Conservation (phyloP, 75 land plant species). For the Selaginella tamariscina region DNA sequence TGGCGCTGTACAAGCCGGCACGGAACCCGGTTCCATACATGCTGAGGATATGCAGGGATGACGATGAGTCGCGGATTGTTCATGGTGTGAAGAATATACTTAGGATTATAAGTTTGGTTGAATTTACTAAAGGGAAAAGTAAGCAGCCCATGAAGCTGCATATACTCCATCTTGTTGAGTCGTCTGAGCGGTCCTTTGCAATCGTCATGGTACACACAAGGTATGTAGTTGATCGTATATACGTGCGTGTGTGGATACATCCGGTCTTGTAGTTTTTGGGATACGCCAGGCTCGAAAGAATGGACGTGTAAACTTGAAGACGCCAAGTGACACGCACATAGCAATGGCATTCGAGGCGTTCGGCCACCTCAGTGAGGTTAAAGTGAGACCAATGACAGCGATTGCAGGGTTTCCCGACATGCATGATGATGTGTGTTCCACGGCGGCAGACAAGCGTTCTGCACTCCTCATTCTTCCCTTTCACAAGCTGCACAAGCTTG, state of each 20-base stretch:
- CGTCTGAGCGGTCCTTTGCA: conserved; percentile 64
- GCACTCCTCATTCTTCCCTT: conserved; percentile 55
- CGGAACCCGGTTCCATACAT: conserved; percentile 43
- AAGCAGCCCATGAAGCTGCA: conserved; percentile 39
- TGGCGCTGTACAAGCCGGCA: conserved; percentile 65
- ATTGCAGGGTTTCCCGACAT: conserved; percentile 52
- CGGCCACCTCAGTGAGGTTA: conserved; percentile 37
- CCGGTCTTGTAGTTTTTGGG: too few species aligned
- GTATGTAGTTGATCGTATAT: conserved; percentile 22
- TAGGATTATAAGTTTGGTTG: conserved; percentile 54
- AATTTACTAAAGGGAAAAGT: conserved; percentile 36
- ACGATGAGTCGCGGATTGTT: conserved; percentile 39
- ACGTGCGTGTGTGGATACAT: too few species aligned
- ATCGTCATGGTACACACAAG: conserved; percentile 53
- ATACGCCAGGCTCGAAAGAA: too few species aligned
- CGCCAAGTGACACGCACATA: too few species aligned
- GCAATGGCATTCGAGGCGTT: conserved; percentile 41
- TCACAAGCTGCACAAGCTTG: conserved; percentile 34
- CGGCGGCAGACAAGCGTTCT: conserved; percentile 40
- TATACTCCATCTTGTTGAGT: conserved; percentile 55
- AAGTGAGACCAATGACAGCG: conserved; percentile 57
- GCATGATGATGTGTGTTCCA: conserved; percentile 71
- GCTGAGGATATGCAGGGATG: conserved; percentile 24
- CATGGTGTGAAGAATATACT: conserved; percentile 48
- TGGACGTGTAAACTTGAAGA: background rate